Base-by-base conservation (phyloP, 176 grass and related monocot genomes). In the Dendrocalamus sinicus region DNA sequence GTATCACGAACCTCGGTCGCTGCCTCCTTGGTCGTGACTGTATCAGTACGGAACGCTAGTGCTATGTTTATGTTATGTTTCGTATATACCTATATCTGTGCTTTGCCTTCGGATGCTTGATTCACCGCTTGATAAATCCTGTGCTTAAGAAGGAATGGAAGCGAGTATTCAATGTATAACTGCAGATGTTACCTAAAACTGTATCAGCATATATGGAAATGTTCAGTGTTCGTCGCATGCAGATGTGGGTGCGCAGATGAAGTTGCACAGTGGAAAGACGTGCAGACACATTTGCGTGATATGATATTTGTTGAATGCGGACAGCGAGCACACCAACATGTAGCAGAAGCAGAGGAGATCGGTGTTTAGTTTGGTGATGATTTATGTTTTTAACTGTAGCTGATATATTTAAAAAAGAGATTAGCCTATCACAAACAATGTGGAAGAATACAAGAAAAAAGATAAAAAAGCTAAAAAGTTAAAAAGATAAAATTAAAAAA, bases 1-100 rank as follows among this genome's bases (percentile, higher is more conserved):
- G 17, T 45, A 26, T 75, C 37, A 80, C 30, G 63, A 81, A 84
- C 64, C 63, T 54, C 57, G 24, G 28, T 55, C 70, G 69, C 40
- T 73, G 63, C 77, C 13, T 35, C 64, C 46, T 77, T 65, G 83
- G 52, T 55, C 72, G 55, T 72, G 80, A 72, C 8, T 72, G 81
- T 87, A 83, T 44, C 39, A 28, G 8, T 12, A 48, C 26, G 3
- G 9, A 62, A 51, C 15, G 7, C 52, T 12, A 30, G 15, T 68
- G 35, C 10, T 71, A 32, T 84, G 41, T 70, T 88, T 55, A 76
- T 70, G 17, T 10, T 10, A 64, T 82, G 54, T 64, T 63, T 26
- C 35, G 57, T 63, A 40, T 80, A 70, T 10, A 81, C 53, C 43
- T 76, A 26, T 67, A 51, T n/a, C 20, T 43, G 48, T 68, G 84